Evolutionary conservation across 1,139 yeast genomes (phyloP).

Genomic region (Magnusiomyces paraingens): DNA sequence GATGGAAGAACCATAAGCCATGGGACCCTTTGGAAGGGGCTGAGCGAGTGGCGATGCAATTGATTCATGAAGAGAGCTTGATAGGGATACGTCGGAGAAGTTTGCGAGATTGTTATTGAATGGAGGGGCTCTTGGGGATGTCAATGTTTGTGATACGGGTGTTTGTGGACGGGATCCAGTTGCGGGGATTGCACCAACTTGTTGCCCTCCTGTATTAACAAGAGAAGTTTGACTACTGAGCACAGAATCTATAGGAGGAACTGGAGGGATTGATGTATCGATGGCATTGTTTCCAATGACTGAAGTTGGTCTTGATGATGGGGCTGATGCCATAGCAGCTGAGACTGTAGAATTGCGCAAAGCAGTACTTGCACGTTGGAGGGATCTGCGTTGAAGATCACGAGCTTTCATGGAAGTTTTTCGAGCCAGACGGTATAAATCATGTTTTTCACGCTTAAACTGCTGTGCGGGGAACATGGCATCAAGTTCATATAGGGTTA

Average conservation of each 20-base stretch:
- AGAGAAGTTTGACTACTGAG: background rate
- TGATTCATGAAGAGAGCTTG: background rate
- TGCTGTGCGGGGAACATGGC: constrained; percentile 12
- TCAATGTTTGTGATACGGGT: background rate
- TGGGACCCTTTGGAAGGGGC: background rate
- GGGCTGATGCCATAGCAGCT: background rate
- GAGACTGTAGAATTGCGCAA: background rate
- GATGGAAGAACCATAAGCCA: background rate
- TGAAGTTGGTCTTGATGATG: background rate
- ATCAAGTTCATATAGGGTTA: constrained; percentile 8
- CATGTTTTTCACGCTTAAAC: constrained; percentile 6
- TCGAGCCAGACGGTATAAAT: constrained; percentile 4
- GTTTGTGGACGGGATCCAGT: background rate
- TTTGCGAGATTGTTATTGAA: background rate
- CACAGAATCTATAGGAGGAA: background rate
- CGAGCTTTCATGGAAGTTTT: constrained; percentile 3
- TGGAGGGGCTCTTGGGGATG: background rate
- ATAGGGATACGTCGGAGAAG: background rate
- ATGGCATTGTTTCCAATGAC: background rate
- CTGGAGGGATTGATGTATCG: background rate
- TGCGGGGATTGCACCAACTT: background rate
- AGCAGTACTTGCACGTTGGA: background rate
- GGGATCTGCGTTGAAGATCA: constrained; percentile 1
- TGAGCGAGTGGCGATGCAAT: background rate
- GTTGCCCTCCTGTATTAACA: background rate